Conservation (phyloP, 352 stramenopile species). For the Phytopythium litorale region DNA sequence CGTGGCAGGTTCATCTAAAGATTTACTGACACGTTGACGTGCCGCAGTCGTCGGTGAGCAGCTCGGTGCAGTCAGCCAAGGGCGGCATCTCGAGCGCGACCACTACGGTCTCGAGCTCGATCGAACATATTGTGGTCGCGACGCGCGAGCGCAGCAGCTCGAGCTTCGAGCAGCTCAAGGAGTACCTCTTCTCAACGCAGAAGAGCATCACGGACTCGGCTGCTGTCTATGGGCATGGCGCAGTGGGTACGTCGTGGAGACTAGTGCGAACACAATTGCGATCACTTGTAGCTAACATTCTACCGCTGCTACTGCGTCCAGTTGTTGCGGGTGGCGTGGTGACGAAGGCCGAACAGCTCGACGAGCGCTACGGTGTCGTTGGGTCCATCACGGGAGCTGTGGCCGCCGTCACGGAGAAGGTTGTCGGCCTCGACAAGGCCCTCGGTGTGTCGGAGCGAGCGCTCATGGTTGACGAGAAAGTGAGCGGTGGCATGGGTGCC, state of each 20-base stretch:
- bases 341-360: conserved; percentile 55
- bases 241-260: conserved; percentile 18
- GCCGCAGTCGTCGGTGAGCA: conserved; percentile 20
- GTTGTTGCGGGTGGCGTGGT: conserved; percentile 48
- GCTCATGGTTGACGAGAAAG: conserved; percentile 64
- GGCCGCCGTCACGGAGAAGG: conserved; percentile 44
- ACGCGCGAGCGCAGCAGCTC: conserved; percentile 48
- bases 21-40: neutral
- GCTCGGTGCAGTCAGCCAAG: conserved; percentile 40
- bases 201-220: conserved; percentile 23
- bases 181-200: conserved; percentile 48
- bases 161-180: conserved; percentile 59
- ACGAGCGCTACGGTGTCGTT: conserved; percentile 51
- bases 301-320: neutral
- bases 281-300: neutral
- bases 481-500: conserved; percentile 62
- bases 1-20: neutral
- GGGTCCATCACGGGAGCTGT: conserved; percentile 47
- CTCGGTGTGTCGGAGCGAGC: conserved; percentile 64
- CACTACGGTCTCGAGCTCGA: conserved; percentile 52
- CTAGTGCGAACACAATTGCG: neutral
- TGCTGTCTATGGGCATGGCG: conserved; percentile 29
- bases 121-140: conserved; percentile 61
- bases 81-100: conserved; percentile 31
- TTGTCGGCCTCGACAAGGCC: conserved; percentile 49